phyloP scores from a whole-genome alignment of 1,139 yeast species.

The Taphrina pruni region DNA sequence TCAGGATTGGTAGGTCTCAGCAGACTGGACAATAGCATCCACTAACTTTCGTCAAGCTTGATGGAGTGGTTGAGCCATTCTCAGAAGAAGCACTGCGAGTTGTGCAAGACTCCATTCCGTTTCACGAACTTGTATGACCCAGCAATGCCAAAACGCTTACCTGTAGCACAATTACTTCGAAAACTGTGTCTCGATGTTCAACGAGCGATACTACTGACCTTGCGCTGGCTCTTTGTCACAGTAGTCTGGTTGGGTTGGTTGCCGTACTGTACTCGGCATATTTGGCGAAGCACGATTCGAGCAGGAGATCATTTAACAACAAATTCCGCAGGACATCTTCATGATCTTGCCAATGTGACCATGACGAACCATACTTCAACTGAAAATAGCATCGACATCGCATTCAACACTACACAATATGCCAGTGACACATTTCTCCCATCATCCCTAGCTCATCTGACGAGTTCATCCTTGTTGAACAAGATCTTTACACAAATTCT shows the following conservation, averaged over 20 bases:
- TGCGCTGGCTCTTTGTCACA: conserved; percentile 28
- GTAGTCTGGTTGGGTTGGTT: conserved; percentile 41
- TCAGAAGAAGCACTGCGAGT: conserved; percentile 75
- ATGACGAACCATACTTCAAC: neutral
- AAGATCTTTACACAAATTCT: conserved; percentile 47
- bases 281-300: conserved; percentile 33
- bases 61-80: conserved; percentile 84
- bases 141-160: conserved; percentile 40
- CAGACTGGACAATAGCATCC: neutral
- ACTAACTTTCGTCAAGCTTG: conserved; percentile 52
- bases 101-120: conserved; percentile 78
- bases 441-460: conserved; percentile 20
- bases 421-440: conserved; percentile 5
- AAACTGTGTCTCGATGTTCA: conserved; percentile 8
- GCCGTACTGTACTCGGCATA: conserved; percentile 39
- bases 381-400: neutral
- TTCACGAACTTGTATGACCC: conserved; percentile 59
- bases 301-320: conserved; percentile 17
- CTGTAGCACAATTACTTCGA: conserved; percentile 18
- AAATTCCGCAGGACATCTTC: conserved; percentile 12
- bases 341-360: conserved; percentile 20
- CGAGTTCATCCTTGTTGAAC: conserved; percentile 27
- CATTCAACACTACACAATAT: conserved; percentile 4
- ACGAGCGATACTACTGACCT: neutral
- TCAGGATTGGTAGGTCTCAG: conserved; percentile 67